Evolutionary conservation across 2,329 filamentous ascomycete species (phyloP).

Genomic region (Didymosphaeria variabile): DNA sequence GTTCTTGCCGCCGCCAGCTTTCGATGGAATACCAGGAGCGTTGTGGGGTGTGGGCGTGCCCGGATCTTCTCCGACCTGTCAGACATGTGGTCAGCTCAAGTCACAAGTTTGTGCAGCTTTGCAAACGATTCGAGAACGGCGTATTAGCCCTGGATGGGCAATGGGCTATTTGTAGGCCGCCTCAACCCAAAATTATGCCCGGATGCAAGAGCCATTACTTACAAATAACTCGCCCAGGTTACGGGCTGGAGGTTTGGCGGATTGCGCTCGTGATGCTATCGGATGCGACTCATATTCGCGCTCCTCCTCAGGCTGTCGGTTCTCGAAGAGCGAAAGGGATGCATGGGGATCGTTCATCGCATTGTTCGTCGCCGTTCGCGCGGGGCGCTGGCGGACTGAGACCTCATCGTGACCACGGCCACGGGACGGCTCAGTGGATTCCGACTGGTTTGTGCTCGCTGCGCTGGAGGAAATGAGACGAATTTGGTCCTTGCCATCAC

Average conservation of each 20-base stretch:
- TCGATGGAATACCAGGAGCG: slow-evolving; percentile 51
- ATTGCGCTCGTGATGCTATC: slow-evolving; percentile 67
- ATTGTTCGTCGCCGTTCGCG: slow-evolving; percentile 43
- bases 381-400: slow-evolving; percentile 50
- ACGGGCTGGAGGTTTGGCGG: slow-evolving; percentile 75
- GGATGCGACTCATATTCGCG: slow-evolving; percentile 57
- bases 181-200: not conserved
- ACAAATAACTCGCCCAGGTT: slow-evolving; percentile 75
- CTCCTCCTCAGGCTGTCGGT: slow-evolving; percentile 70
- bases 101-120: not conserved
- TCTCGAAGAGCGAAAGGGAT: slow-evolving; percentile 77
- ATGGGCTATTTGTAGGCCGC: not conserved
- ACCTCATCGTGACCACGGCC: slow-evolving; percentile 44
- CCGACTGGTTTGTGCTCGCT: slow-evolving; percentile 45
- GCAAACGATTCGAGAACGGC: too few relatives aligned
- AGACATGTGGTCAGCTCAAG: not conserved
- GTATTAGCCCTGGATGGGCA: too few relatives aligned
- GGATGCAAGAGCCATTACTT: not conserved
- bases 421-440: slow-evolving; percentile 41
- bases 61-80: slow-evolving; percentile 53
- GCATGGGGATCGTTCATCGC: slow-evolving; percentile 64
- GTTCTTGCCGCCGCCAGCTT: slow-evolving; percentile 61
- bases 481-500: slow-evolving; percentile 84
- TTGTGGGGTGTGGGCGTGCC: slow-evolving; percentile 45
- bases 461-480: slow-evolving; percentile 74